Base-by-base conservation (phyloP, 2,329 filamentous ascomycete genomes). In the Phoma sp. region DNA sequence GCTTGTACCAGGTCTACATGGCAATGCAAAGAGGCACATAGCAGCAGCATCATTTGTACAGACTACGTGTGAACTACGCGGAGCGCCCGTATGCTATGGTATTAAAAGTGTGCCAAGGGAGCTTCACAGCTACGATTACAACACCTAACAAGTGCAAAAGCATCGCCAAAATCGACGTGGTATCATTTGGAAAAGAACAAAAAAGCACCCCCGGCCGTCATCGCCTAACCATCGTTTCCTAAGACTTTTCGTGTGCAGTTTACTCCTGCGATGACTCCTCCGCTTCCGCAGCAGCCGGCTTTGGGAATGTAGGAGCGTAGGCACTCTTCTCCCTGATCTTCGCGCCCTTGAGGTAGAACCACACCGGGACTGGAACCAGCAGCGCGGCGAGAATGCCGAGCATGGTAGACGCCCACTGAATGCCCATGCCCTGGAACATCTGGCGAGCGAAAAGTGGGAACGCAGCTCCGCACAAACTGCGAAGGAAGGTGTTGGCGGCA, bases 391-490 rank as follows among this genome's bases (percentile, higher is more conserved):
- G 60, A 40, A 71, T 76, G 2, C 79, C 79, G 1, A 81, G 70
- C 8, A 81, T 58, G 3, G 77, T 80, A 27, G 72, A 66, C 0
- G 78, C 78, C 69, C 75, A 81, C 41, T 82, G 65, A 14, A 83
- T 77, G 11, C 81, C 81, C 69, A 83, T 79, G 39, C 78, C 79
- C 23, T 82, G 55, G 60, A 83, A 83, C 82, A 84, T 83, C 60
- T 84, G 81, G 2, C 77, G 78, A 0, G 80, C 79, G 61, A 84
- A 84, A 0, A 85, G 77, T 1, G 82, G 82, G 64, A 83, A 83
- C 1, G 70, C 76, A 22, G 79, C 79, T 35, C 80, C 82, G 42
- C 75, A 78, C 14, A 83, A 63, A 24, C 77, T 80, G 38, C 81
- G 78, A 14, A 82, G 71, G 69, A 84, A 80, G 0, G 81, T 84